Base-by-base conservation (phyloP, 306 rosid species). In the Clitoria ternatea region DNA sequence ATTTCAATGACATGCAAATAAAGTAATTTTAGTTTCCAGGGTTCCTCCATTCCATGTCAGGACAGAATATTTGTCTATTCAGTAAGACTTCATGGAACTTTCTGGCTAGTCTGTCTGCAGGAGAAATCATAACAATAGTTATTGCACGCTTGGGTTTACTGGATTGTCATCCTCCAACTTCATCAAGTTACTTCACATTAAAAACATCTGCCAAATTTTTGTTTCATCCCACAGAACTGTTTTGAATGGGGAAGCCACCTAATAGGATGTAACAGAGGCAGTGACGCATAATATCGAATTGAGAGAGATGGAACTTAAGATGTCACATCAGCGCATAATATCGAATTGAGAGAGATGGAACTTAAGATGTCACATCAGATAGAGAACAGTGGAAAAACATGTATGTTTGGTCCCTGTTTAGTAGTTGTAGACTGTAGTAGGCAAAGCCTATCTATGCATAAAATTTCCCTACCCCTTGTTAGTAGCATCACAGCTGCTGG, bases 241-340 rank as follows among this genome's bases (percentile, higher is more conserved):
- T 45, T 37, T 13, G 33, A 20, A 67, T 48, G 55, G 35, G 42
- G 54, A 47, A 24, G 55, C 37, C 29, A 76, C 37, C 9, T 12
- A 26, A 67, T 24, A 75, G 37, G 26, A 15, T 11, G 32, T 17
- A 22, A 19, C n/a, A 69, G 6, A 9, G 43, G 30, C 13, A 56
- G 44, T 20, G 49, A 17, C 44, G 44, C 33, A 56, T 42, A 14
- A 6, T 18, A 7, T 35, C 12, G 24, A 63, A 56, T 24, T 18
- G 48, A 37, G 39, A 24, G n/a, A 66, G 44, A 68, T 69, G 59
- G 15, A n/a, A n/a, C n/a, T n/a, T 61, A 49, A 14, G 27, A 77
- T 69, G 36, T 40, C 57, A 40, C 42, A 19, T 39, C 20, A 61
- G 37, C n/a, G n/a, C n/a, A n/a, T 22, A 13, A 42, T 12, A 7